Base-by-base conservation (phyloP, 805 yeast species). In the Yarrowia sp. region DNA sequence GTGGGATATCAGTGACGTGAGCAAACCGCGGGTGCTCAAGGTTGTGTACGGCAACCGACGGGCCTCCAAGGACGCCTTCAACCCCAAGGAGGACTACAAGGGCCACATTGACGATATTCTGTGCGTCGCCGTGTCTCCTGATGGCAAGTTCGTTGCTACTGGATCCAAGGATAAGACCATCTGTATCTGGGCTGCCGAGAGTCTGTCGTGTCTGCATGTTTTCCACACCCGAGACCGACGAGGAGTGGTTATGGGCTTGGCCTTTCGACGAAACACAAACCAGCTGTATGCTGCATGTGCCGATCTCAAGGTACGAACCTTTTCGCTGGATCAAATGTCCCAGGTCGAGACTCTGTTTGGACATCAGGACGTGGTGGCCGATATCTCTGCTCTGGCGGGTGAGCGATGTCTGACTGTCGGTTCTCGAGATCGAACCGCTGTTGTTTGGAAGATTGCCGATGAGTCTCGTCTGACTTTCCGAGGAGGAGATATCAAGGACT, bases 401-500 rank as follows among this genome's bases (percentile, higher is more conserved):
- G 98, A 95, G 73, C 85, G 97, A 66, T 95, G 99, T 79, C 92
- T 95, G 15, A 90, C 96, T 31, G 98, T 93, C 36, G 99, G 99
- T 15, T 82, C 96, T 3, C 85, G 98, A 71, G 99, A 95, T 77
- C 86, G 96, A 71, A 90, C 97, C 5, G 97, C 93, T 9, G 88
- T 96, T 87, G 80, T 90, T 71, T 95, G 99, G 99, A 95, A 95
- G 75, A 91, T 95, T 69, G 85, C 96, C 31, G 99, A 95, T 71
- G 99, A 95, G 77, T 86, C 96, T 1, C 85, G 98, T 73, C 83
- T 95, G 71, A 92, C 97, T 0, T 93, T 93, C 75, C 84, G 97
- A 73, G 97, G 96, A 67, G 96, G 96, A 66, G 97, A 91, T 72
- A 79, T 75, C 45, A 61, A 45, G 63, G 42, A 44, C 22, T 66